phyloP scores from a whole-genome alignment of 768 basidiomycete species.

The Austroboletus festivus region DNA sequence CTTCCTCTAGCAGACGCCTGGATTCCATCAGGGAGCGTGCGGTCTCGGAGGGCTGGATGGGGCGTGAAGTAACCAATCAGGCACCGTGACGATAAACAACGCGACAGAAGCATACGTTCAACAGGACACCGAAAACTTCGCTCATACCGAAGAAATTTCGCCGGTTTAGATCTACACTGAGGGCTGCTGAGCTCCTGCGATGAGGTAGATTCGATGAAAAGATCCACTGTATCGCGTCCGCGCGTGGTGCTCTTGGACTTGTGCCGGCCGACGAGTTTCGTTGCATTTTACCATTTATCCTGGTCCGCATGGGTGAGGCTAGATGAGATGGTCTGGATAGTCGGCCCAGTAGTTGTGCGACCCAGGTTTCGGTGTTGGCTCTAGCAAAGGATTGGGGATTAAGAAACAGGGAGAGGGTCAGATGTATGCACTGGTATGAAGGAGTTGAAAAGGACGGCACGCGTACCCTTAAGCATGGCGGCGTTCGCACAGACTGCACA shows the following conservation, averaged over 20 bases:
- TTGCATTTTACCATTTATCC: conserved; percentile 21
- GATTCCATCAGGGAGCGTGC: conserved; percentile 79
- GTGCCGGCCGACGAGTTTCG: conserved; percentile 23
- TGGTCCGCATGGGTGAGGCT: conserved; percentile 25
- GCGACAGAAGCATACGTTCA: conserved; percentile 53
- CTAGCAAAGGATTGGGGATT: not conserved
- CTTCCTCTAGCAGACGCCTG: conserved; percentile 70
- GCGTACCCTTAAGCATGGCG: conserved; percentile 27
- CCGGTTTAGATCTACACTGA: conserved; percentile 59
- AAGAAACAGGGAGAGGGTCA: conserved; percentile 2
- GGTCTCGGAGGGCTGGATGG: conserved; percentile 67
- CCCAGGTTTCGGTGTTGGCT: conserved; percentile 1
- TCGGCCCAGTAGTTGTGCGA: conserved; percentile 10
- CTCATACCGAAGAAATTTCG: conserved; percentile 78
- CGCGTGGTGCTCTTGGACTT: conserved; percentile 29
- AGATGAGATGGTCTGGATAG: conserved; percentile 9
- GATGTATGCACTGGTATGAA: conserved; percentile 12
- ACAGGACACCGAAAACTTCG: conserved; percentile 70
- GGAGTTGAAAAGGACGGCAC: conserved; percentile 18
- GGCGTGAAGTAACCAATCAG: conserved; percentile 14
- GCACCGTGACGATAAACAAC: not conserved
- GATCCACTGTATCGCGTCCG: conserved; percentile 63
- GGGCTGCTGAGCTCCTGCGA: conserved; percentile 55
- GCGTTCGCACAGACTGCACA: conserved; percentile 20
- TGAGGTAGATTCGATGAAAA: conserved; percentile 70